Evolutionary conservation across 108 stramenopile genomes (phyloP).

Genomic region (Mediolabrus comicus): DNA sequence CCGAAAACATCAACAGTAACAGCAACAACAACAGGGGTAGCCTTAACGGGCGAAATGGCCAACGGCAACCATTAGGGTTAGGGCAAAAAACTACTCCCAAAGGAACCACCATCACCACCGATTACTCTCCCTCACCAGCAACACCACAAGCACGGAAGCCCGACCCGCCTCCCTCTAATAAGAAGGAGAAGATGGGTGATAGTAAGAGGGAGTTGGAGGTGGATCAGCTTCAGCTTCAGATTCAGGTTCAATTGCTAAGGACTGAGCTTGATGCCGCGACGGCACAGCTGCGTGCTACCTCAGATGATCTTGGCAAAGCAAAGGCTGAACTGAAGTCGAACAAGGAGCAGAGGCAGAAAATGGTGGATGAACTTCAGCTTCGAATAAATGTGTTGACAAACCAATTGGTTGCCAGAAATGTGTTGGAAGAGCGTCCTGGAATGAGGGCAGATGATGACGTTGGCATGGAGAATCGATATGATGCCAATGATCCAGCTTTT

Average conservation of each 20-base stretch:
- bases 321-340: conserved; percentile 69
- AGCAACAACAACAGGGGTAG: too few relatives aligned
- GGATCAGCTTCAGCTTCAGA: conserved; percentile 74
- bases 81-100: too few relatives aligned
- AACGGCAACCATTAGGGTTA: too few relatives aligned
- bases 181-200: too few relatives aligned
- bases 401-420: too few relatives aligned
- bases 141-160: too few relatives aligned
- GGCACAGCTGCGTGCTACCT: conserved; percentile 85
- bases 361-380: conserved; percentile 69
- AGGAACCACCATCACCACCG: too few relatives aligned
- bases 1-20: too few relatives aligned
- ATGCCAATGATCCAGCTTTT: conserved; percentile 84
- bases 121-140: too few relatives aligned
- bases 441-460: conserved; percentile 40
- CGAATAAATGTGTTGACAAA: conserved; percentile 86
- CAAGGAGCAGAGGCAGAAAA: conserved; percentile 64
- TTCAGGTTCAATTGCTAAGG: conserved; percentile 76
- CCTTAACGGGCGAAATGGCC: too few relatives aligned
- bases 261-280: conserved; percentile 84
- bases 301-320: conserved; percentile 72
- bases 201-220: conserved; percentile 65
- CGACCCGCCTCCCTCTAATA: too few relatives aligned
- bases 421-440: too few relatives aligned
- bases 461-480: conserved; percentile 28